Evolutionary conservation across 176 grass and related monocot species (phyloP).

Genomic region (Phyllostachys edulis): DNA sequence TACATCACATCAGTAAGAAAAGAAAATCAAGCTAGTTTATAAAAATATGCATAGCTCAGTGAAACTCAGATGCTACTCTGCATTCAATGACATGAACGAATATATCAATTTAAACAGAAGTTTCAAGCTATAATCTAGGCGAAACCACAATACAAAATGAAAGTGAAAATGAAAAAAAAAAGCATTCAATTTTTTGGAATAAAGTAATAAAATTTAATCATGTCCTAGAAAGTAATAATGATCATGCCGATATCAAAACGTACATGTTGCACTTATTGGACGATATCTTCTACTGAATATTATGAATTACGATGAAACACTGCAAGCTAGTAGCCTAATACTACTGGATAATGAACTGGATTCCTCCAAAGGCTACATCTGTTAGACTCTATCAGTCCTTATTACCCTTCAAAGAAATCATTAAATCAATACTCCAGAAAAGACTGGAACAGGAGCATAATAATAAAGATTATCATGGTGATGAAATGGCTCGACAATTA

Average conservation of each 20-base stretch:
- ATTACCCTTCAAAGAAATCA: slow-evolving; percentile 5
- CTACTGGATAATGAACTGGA: neutral
- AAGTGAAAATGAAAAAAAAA: too few relatives aligned
- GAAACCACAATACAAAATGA: neutral
- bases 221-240: neutral
- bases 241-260: neutral
- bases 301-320: neutral
- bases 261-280: neutral
- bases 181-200: neutral
- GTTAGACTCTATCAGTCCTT: slow-evolving; percentile 5
- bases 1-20: neutral
- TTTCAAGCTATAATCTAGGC: neutral
- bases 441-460: slow-evolving; percentile 7
- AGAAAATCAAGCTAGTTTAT: neutral
- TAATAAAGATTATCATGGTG: neutral
- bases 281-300: neutral
- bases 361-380: neutral
- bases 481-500: neutral
- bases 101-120: neutral
- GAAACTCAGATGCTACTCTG: neutral
- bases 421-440: slow-evolving; percentile 5
- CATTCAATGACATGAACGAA: slow-evolving; percentile 15
- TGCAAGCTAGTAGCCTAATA: neutral
- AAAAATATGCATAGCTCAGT: neutral
- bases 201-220: neutral